Percentiles rank a stretch among this genome's conserved stretches.
Conservation (phyloP, 768 basidiomycete species). For the Leccinum disarticulatum region DNA sequence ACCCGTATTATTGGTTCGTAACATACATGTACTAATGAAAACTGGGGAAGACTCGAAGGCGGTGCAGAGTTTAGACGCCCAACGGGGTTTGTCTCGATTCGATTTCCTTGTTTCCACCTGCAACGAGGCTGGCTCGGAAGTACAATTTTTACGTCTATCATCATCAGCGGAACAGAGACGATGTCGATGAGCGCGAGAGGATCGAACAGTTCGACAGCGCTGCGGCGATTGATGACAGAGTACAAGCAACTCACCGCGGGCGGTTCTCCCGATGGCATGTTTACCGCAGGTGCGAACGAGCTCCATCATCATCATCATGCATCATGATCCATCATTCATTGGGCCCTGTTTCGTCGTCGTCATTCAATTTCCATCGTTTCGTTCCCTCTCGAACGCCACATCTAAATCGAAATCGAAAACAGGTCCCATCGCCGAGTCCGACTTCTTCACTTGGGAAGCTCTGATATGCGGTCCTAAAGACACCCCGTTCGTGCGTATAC, state of each 20-base stretch:
- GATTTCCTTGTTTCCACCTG: neutral
- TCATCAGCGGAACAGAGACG: neutral
- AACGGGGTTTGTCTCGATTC: neutral
- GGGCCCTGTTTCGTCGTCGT: neutral
- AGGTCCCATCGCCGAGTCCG: slow-evolving; percentile 89
- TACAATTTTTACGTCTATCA: neutral
- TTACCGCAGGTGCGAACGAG: slow-evolving; percentile 71
- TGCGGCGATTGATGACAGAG: slow-evolving; percentile 89
- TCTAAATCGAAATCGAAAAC: slow-evolving; percentile 4
- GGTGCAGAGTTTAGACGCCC: neutral
- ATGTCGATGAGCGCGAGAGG: slow-evolving; percentile 51
- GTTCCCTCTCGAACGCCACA: neutral
- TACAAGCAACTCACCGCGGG: slow-evolving; percentile 83
- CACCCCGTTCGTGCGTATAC: slow-evolving; percentile 78
- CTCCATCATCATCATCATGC: no score
- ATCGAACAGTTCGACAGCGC: slow-evolving; percentile 64
- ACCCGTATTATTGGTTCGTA: neutral
- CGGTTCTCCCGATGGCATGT: slow-evolving; percentile 90
- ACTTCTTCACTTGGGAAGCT: slow-evolving; percentile 97
- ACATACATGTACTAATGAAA: neutral
- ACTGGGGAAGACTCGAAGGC: neutral
- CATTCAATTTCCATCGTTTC: neutral
- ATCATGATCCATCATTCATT: no score
- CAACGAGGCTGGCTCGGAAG: neutral
- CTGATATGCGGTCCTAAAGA: slow-evolving; percentile 92